Evolutionary conservation across 768 basidiomycete genomes (phyloP).

Genomic region (Serpula lacrymans): DNA sequence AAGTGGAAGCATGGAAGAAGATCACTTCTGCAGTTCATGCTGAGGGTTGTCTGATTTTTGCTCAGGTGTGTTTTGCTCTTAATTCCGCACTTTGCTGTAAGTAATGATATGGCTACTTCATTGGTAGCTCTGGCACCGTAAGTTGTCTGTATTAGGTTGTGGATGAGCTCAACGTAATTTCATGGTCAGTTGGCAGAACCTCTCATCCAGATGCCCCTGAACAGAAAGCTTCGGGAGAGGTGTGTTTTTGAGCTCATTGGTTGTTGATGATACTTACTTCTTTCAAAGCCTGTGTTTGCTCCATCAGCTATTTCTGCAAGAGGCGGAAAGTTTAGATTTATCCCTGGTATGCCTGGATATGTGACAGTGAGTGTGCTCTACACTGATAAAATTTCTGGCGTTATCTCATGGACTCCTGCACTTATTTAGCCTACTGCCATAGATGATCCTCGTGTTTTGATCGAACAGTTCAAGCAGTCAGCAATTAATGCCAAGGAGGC

Average conservation of each 20-base stretch:
- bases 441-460: constrained; percentile 38
- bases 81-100: too few species aligned
- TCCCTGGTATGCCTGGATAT: constrained; percentile 37
- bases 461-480: constrained; percentile 39
- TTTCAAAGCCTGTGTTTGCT: constrained; percentile 43
- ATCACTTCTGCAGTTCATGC: constrained; percentile 46
- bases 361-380: constrained; percentile 38
- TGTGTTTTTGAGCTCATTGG: too few species aligned
- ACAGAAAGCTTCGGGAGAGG: constrained; percentile 35
- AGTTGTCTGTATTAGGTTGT: too few species aligned
- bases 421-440: constrained; percentile 34
- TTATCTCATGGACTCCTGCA: background rate
- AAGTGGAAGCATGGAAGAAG: constrained; percentile 43
- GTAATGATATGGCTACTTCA: too few species aligned
- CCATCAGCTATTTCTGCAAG: constrained; percentile 43
- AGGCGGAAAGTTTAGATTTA: constrained; percentile 37
- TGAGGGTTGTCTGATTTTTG: constrained; percentile 41
- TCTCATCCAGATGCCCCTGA: constrained; percentile 37
- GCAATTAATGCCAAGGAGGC: constrained; percentile 47
- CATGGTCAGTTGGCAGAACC: constrained; percentile 29
- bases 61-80: constrained; percentile 31
- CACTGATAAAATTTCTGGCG: too few species aligned
- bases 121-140: too few species aligned
- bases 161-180: too few species aligned
- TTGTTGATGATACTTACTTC: too few species aligned